Conservation (phyloP, 2,329 filamentous ascomycete species). For the Exophiala dermatitidis region DNA sequence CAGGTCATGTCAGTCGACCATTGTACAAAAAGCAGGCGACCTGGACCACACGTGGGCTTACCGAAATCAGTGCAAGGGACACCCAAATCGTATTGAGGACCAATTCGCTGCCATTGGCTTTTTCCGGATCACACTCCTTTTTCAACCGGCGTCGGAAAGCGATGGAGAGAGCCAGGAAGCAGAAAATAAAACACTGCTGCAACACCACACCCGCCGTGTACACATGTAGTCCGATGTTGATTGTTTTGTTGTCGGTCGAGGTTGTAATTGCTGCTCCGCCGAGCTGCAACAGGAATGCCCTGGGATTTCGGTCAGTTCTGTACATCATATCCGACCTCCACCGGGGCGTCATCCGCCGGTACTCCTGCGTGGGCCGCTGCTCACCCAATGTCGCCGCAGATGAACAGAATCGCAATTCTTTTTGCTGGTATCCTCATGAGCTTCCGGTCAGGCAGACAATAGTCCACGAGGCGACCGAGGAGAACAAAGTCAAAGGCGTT, state of each 20-base stretch:
- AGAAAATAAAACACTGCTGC: slow-evolving; percentile 48
- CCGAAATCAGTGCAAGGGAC: no score
- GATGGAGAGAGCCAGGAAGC: slow-evolving; percentile 45
- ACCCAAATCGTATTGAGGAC: no score
- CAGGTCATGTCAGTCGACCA: slow-evolving; percentile 10
- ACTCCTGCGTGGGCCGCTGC: no score
- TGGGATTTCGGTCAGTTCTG: not conserved
- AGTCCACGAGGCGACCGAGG: slow-evolving; percentile 42
- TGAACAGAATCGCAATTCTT: slow-evolving; percentile 36
- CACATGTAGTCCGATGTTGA: slow-evolving; percentile 39
- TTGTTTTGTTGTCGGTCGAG: slow-evolving; percentile 26
- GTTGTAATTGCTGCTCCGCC: slow-evolving; percentile 35
- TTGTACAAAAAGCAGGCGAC: no score
- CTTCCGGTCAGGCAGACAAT: slow-evolving; percentile 34
- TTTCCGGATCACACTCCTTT: no score
- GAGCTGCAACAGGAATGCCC: slow-evolving; percentile 42
- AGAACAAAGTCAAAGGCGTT: slow-evolving; percentile 46
- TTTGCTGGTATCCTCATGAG: slow-evolving; percentile 37
- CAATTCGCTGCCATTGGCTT: no score
- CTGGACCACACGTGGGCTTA: no score
- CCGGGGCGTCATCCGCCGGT: no score
- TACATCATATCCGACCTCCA: no score
- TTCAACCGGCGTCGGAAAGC: slow-evolving; percentile 39
- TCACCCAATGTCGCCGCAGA: slow-evolving; percentile 35
- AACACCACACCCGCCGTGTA: slow-evolving; percentile 39